Evolutionary conservation across 495 filamentous ascomycete genomes (phyloP).

Genomic region (Penicillium silybi): DNA sequence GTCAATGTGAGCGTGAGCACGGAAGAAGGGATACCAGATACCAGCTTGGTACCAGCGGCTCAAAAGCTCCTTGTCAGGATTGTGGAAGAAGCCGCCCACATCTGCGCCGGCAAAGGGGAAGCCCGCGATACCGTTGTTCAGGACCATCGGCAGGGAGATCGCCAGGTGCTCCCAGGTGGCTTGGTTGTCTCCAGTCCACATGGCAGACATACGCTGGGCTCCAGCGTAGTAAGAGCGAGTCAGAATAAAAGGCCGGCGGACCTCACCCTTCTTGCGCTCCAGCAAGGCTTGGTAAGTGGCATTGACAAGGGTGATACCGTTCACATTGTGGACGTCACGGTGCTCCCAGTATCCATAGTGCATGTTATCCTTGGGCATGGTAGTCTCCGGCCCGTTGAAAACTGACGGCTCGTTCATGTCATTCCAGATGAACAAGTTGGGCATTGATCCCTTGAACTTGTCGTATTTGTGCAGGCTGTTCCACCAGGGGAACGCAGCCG

Average conservation of each 20-base stretch:
- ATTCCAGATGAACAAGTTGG: constrained; percentile 95
- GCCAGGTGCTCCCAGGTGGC: constrained; percentile 89
- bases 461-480: constrained; percentile 78
- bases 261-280: constrained; percentile 74
- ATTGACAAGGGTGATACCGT: constrained; percentile 90
- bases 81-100: constrained; percentile 97
- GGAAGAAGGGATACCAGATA: constrained; percentile 98
- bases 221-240: constrained; percentile 90
- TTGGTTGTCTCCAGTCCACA: constrained; percentile 98
- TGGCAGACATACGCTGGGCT: constrained; percentile 82
- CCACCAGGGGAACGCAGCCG: constrained; percentile 86
- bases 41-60: constrained; percentile 96
- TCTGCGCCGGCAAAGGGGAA: constrained; percentile 95
- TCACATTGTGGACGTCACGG: constrained; percentile 90
- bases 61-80: constrained; percentile 84
- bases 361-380: constrained; percentile 96
- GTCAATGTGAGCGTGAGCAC: constrained; percentile 96
- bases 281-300: constrained; percentile 83
- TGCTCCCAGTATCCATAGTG: constrained; percentile 94
- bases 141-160: constrained; percentile 83
- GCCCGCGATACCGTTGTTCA: constrained; percentile 85
- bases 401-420: constrained; percentile 99
- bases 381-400: constrained; percentile 92
- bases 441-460: constrained; percentile 72
- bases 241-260: constrained; percentile 81